phyloP scores from a whole-genome alignment of 2,329 filamentous ascomycete species.

The Knoxdaviesia proteae region DNA sequence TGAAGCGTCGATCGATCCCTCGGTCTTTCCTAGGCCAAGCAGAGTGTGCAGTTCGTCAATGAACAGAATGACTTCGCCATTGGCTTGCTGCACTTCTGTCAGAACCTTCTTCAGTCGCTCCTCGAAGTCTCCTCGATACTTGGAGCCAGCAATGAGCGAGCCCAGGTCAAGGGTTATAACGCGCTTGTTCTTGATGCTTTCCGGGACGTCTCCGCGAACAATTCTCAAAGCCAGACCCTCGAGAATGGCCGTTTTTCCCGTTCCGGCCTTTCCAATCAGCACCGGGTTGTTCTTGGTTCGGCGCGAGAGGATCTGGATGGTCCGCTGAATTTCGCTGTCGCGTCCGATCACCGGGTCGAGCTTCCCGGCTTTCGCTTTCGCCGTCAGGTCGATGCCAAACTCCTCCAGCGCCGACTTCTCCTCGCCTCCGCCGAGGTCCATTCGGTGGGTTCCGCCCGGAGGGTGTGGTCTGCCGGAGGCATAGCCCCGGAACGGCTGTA shows the following conservation, averaged over 20 bases:
- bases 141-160: slow-evolving; percentile 83
- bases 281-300: slow-evolving; percentile 94
- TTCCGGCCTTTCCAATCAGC: slow-evolving; percentile 77
- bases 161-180: slow-evolving; percentile 79
- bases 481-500: slow-evolving; percentile 25
- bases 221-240: slow-evolving; percentile 83
- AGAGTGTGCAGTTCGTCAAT: slow-evolving; percentile 88
- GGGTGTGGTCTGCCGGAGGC: slow-evolving; percentile 62
- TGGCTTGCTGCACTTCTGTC: slow-evolving; percentile 73
- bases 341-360: slow-evolving; percentile 90
- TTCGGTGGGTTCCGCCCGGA: slow-evolving; percentile 79
- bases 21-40: slow-evolving; percentile 79
- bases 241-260: slow-evolving; percentile 82
- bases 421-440: slow-evolving; percentile 59
- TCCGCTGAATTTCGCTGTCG: slow-evolving; percentile 78
- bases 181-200: slow-evolving; percentile 85
- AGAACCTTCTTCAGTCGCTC: slow-evolving; percentile 80
- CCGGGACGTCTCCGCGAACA: slow-evolving; percentile 78
- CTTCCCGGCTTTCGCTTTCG: slow-evolving; percentile 66
- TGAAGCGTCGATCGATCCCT: slow-evolving; percentile 90
- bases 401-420: slow-evolving; percentile 80
- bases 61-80: slow-evolving; percentile 83
- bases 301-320: slow-evolving; percentile 80
- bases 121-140: slow-evolving; percentile 91
- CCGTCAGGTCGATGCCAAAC: slow-evolving; percentile 79